Evolutionary conservation across 2,329 filamentous ascomycete species (phyloP).

Genomic region (Orbilia blumenaviensis): DNA sequence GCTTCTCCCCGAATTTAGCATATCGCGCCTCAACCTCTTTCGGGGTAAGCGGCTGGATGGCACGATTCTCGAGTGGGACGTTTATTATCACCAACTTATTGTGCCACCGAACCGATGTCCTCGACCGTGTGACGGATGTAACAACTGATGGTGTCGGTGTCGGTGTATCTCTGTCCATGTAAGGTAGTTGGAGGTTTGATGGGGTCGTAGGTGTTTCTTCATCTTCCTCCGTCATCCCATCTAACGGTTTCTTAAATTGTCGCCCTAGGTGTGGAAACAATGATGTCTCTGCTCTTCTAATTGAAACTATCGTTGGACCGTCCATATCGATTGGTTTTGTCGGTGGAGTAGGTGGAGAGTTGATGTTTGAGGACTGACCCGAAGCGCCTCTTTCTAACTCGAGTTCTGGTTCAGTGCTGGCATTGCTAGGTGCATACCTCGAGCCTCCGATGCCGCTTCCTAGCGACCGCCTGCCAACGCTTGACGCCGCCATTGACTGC

Average conservation of each 20-base stretch:
- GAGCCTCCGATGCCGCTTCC: conserved; percentile 41
- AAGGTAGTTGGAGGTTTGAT: conserved; percentile 33
- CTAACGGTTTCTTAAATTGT: conserved; percentile 22
- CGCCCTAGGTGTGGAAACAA: conserved; percentile 49
- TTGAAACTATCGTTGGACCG: conserved; percentile 43
- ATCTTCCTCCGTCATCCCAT: conserved; percentile 50
- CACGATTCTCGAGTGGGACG: conserved; percentile 55
- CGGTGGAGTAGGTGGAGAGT: conserved; percentile 41
- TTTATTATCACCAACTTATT: conserved; percentile 56
- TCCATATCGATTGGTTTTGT: conserved; percentile 32
- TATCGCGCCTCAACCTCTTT: conserved; percentile 69
- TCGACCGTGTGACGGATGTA: conserved; percentile 42
- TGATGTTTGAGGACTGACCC: conserved; percentile 40
- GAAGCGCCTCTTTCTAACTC: conserved; percentile 36
- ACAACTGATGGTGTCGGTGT: conserved; percentile 50
- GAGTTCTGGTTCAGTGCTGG: conserved; percentile 39
- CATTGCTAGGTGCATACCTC: conserved; percentile 43
- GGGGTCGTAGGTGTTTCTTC: conserved; percentile 41
- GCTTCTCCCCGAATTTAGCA: conserved; percentile 70
- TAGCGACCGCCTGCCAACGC: conserved; percentile 37
- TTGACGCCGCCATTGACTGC: conserved; percentile 52
- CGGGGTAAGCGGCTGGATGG: conserved; percentile 64
- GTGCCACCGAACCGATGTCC: conserved; percentile 56
- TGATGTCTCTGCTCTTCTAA: conserved; percentile 51
- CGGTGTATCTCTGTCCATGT: conserved; percentile 38